Base-by-base conservation (phyloP, 371 early-diverging fungal genomes). In the Phascolomyces articulosus region DNA sequence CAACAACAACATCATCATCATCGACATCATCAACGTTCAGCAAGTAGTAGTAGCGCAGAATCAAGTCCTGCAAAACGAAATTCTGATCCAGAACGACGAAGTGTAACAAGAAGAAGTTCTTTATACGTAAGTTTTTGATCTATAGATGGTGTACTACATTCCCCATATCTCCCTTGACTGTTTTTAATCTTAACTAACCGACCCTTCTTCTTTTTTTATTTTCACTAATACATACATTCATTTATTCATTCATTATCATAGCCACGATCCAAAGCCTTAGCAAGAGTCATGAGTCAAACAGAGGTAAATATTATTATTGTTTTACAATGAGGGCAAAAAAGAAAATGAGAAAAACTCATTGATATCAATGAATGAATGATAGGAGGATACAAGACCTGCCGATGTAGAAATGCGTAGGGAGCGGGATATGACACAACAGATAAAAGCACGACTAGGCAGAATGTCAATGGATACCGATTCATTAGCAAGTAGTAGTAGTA, bases 401-500 rank as follows among this genome's bases (percentile, higher is more conserved):
- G 80, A 80, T 66, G 34, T 77, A 40, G 80, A 80, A 47, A 80
- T 80, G 75, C 72, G 78, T 11, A 67, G 75, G 41, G 80, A 80
- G 55, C 68, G 73, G 26, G 73, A 69, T 40, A 70, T 73, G 49
- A 73, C 77, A 3, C 55, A 58, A 16, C 71, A 77, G 34, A 64
- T 75, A 16, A 73, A 73, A 48, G 63, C 48, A 20, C 49, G 62
- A 41, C 49, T 59, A 24, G 66, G 62, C 41, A 59, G 31, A 64
- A 55, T 61, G 59, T 55, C 63, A 3, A 60, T 63, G 60, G 68
- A 68, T 26, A 63, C 55, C 40, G 63, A 63, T 49, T 58, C 59
- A 28, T 44, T n/a, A 18, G 44, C 15, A 13, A 51, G 51, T 24
- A 51, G 51, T 24, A 51, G 44, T 44, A 13, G 44, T n/a, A 44